A percentile compares a stretch with the other conserved stretches of the same genome.
phyloP scores from a whole-genome alignment of 2,329 filamentous ascomycete genomes.

The Parascedosporium putredinis region DNA sequence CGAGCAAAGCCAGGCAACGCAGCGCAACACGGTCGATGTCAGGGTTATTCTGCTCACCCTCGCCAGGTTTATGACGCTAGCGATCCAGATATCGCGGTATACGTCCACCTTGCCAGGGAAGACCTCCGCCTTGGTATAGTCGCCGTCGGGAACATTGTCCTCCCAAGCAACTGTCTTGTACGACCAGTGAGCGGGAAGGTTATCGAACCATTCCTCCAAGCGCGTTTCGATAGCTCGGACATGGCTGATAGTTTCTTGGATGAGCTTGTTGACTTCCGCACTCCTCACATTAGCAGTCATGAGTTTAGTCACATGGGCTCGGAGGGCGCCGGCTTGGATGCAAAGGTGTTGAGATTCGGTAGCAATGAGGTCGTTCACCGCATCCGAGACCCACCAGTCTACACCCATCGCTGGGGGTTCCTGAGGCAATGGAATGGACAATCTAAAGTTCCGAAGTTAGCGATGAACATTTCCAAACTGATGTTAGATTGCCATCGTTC shows the following conservation, averaged over 20 bases:
- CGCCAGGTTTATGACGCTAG: conserved; percentile 46
- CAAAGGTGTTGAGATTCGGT: conserved; percentile 39
- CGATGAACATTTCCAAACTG: no score
- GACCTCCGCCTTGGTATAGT: conserved; percentile 43
- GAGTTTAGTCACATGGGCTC: conserved; percentile 39
- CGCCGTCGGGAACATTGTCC: conserved; percentile 38
- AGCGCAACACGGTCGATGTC: conserved; percentile 44
- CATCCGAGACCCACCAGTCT: conserved; percentile 50
- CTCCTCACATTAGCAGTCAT: conserved; percentile 36
- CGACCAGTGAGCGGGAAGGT: conserved; percentile 39
- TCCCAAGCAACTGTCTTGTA: conserved; percentile 47
- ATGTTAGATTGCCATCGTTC: no score
- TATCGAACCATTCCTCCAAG: conserved; percentile 38
- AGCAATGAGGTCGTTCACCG: conserved; percentile 37
- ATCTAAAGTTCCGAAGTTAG: conserved; percentile 9
- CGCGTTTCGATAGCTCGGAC: conserved; percentile 42
- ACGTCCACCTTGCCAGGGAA: conserved; percentile 51
- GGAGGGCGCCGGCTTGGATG: conserved; percentile 44
- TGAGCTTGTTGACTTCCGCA: conserved; percentile 37
- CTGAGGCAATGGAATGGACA: conserved; percentile 6
- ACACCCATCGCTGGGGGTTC: conserved; percentile 35
- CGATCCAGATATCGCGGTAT: conserved; percentile 48
- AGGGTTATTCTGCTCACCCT: conserved; percentile 44
- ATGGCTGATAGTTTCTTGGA: conserved; percentile 40
- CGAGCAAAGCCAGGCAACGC: conserved; percentile 48